Evolutionary conservation across 2,329 filamentous ascomycete genomes (phyloP).

Genomic region (Aspergillus fumigatiaffinis): DNA sequence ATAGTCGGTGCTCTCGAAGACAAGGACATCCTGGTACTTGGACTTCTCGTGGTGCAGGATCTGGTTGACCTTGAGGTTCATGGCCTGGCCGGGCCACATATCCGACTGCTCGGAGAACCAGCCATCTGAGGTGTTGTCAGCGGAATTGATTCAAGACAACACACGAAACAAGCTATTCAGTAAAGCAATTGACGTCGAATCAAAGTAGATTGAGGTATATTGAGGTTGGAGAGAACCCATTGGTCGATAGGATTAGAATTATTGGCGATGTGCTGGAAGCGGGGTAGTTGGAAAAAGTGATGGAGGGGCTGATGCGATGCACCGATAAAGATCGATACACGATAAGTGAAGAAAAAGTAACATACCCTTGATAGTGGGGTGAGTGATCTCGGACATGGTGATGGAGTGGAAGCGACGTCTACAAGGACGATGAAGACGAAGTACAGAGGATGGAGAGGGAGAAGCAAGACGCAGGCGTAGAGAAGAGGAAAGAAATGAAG

Average conservation of each 20-base stretch:
- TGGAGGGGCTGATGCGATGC: conserved; percentile 7
- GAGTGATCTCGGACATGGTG: conserved; percentile 67
- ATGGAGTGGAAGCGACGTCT: conserved; percentile 16
- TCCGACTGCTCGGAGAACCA: conserved; percentile 99
- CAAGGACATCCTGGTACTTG: conserved; percentile 97
- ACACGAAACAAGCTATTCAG: neutral
- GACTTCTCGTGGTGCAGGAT: conserved; percentile 98
- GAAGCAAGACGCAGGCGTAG: conserved; percentile 21
- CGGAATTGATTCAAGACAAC: neutral
- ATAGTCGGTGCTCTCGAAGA: conserved; percentile 97
- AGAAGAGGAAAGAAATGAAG: conserved; percentile 12
- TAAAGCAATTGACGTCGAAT: neutral
- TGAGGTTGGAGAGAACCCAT: neutral
- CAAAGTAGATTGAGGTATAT: neutral
- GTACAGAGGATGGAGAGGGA: conserved; percentile 17
- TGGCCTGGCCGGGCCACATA: conserved; percentile 99
- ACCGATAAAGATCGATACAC: neutral
- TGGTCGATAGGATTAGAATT: neutral
- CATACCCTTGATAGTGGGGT: conserved; percentile 73
- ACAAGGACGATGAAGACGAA: conserved; percentile 10
- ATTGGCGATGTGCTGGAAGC: neutral
- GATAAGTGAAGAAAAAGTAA: conserved; percentile 15
- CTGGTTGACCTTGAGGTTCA: conserved; percentile 97
- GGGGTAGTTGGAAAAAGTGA: conserved; percentile 5
- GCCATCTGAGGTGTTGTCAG: conserved; percentile 66